Evolutionary conservation across 75 land plant species (phyloP), one percentile per base, ranked within the genome.

Genomic region (Pinus albicaulis): DNA sequence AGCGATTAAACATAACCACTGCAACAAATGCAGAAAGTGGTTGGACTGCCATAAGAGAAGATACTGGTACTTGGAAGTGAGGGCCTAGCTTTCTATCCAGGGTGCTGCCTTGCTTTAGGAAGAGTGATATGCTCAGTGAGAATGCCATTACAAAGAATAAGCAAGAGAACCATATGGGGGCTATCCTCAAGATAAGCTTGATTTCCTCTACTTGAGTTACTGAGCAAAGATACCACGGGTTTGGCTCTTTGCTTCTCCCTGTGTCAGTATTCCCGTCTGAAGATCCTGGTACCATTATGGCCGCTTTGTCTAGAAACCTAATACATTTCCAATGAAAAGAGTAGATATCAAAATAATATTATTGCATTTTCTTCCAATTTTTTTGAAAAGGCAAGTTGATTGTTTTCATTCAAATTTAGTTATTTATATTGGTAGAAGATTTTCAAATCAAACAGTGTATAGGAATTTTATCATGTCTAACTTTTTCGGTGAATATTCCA

Each of bases 301-400:
- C 84, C 22, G 84, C 84, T 65, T 82, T 82, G 82, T 82, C 84
- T 13, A 82, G 28, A 55, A 82, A 78, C 55, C 84, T 82, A 75
- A 24, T 22, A 24, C 25, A 28, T 16, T 5, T 7, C 14, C 53
- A 11, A 53, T 36, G 31, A 73, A 38, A 38, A 12, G 41, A 55
- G 56, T 5, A 70, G 72, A 24, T n/a, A 25, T 70, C 41, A 70
- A 24, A 8, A 25, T 25, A 22, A 22, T 70, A 25, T n/a, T 0
- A 26, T 26, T 70, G 25, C 6, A 25, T 17, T 25, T 31, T 31
- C 3, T 57, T 31, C 2, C 31, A 31, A 31, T 1, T 31, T 31
- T 31, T 31, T 1, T 31, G 1, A 31, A 31, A 31, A 31, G 2
- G 2, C 31, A 31, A n/a, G n/a, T n/a, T n/a, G n/a, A n/a, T n/a